Evolutionary conservation across 257 asterid genomes (phyloP), one percentile per base, ranked within the genome.

Genomic region (Scutellaria barbata): DNA sequence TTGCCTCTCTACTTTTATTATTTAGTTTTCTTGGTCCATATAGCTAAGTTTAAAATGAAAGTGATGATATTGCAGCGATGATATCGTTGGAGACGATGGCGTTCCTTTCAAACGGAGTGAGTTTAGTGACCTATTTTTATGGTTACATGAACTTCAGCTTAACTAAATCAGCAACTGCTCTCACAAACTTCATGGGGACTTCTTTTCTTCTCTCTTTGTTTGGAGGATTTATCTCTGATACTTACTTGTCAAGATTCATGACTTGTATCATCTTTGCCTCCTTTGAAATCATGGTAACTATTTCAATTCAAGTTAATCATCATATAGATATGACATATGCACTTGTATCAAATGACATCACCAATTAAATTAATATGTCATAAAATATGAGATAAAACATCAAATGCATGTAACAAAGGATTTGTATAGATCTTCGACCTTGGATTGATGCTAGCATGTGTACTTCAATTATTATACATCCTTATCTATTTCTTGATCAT

Each of bases 171-270:
- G 95, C 89, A 3, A 85, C 81, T 4, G 53, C 88, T 0, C 85
- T 85, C 33, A 88, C 91, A 10, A 85, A 88, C 73, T 82, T 77
- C 77, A 50, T 79, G 80, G 95, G 95, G 37, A 82, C 92, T 5
- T 82, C 88, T 4, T 88, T 82, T 57, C 60, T 85, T 2, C 82
- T 88, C 8, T 67, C 95, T 5, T 37, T 88, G 35, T 77, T 85
- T 13, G 89, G 92, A 43, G 92, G 89, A 2, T 85, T 88, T 22
- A 79, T 88, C n/a, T 84, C 87, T 0, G 95, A 85, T 45, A 88
- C 95, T 10, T 84, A 80, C 74, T 45, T 85, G 41, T 84, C 91
- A 11, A 84, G 95, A 70, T 84, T 88, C 81, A 85, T 77, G 76
- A 84, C 95, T 43, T 72, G 88, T 69, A 64, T 88, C 50, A 30